Base-by-base conservation (phyloP, 1,284 basidiomycete species). In the Earliella scabrosa region DNA sequence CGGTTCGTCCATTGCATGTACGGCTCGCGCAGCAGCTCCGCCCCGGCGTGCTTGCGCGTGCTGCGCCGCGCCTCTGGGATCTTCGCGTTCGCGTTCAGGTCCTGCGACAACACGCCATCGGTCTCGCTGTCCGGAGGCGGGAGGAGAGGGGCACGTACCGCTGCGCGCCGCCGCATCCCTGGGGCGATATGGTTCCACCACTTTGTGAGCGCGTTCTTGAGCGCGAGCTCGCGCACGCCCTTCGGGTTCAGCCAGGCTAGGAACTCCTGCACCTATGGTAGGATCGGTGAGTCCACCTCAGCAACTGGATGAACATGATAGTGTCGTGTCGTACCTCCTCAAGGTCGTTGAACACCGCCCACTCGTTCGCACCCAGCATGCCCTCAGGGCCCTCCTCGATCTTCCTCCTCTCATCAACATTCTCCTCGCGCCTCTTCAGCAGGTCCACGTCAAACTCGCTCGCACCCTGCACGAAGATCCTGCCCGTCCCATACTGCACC, bases 211-310 rank as follows among this genome's bases (percentile, higher is more conserved):
- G 83, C 75, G 54, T 88, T 88, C 73, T 93, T 92, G 50, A 98
- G 81, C 31, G 89, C 87, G 39, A 89, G 75, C 72, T 98, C 97
- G 45, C 96, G 87, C 47, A 88, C 82, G 7, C 97, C 97, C 73
- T 95, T 95, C 21, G 87, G 81, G 68, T 98, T 96, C 20, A 99
- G 79, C 96, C 96, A 98, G 3, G 86, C 82, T 45, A 93, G 73
- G 64, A 95, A 91, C 60, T 88, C 85, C 43, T 93, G 88, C 54
- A 97, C 73, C 92, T 96, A 68, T 38, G 35, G n/a, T 13, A 31
- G n/a, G n/a, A n/a, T n/a, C n/a, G n/a, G n/a, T n/a, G n/a, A n/a
- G n/a, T n/a, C n/a, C n/a, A n/a, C n/a, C n/a, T n/a, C n/a, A n/a
- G n/a, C n/a, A n/a, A n/a, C n/a, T n/a, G n/a, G n/a, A n/a, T n/a